These are phyloP conservation scores for Microcyclospora tardicrescens DNA, from an alignment of 2,329 filamentous ascomycete species.

Conservation along the genomic window DNA sequence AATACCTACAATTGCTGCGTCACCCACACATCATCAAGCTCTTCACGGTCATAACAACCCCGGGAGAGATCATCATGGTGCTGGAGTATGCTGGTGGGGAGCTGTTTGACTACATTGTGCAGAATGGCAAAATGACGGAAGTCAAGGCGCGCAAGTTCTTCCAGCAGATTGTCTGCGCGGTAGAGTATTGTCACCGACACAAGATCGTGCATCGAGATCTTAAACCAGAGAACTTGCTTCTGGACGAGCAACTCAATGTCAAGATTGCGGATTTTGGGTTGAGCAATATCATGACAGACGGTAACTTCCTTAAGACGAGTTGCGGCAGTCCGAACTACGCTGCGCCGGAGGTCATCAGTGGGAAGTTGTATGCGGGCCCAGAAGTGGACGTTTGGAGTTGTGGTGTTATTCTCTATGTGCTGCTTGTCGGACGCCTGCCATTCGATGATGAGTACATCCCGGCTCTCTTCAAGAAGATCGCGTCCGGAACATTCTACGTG, in stretches of 20 bases:
- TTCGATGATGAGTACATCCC: conserved; percentile 99
- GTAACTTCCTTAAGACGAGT: conserved; percentile 96
- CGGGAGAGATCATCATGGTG: conserved; percentile 95
- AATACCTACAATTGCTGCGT: conserved; percentile 86
- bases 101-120: conserved; percentile 95
- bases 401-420: conserved; percentile 52
- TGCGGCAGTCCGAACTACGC: conserved; percentile 98
- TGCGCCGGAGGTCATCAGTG: conserved; percentile 92
- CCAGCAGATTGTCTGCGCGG: conserved; percentile 96
- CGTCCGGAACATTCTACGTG: conserved; percentile 82
- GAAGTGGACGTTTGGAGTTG: conserved; percentile 98
- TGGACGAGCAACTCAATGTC: conserved; percentile 92
- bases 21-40: conserved; percentile 99
- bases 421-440: conserved; percentile 58
- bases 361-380: conserved; percentile 91
- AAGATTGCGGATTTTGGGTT: conserved; percentile 98
- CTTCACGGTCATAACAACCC: conserved; percentile 92
- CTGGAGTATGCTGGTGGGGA: conserved; percentile 94
- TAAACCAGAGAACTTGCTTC: conserved; percentile 90
- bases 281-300: conserved; percentile 99
- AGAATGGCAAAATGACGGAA: conserved; percentile 83
- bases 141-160: conserved; percentile 93
- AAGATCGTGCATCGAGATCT: conserved; percentile 97
- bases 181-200: conserved; percentile 97
- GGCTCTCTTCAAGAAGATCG: conserved; percentile 94